Conservation (phyloP, 805 yeast genomes). For the Starmerella bacillaris region DNA sequence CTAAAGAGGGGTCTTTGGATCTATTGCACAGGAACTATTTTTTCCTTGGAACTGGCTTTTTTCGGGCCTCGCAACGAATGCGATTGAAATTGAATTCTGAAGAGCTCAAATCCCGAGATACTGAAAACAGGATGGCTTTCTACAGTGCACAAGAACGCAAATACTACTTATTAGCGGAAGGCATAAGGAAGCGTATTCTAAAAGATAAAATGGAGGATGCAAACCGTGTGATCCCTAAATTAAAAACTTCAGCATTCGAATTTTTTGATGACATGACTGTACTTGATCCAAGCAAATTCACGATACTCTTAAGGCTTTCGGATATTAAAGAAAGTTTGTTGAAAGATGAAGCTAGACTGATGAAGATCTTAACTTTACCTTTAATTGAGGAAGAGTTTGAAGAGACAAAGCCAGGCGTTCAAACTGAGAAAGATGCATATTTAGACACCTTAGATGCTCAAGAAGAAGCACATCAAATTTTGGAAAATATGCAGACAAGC, state of each 20-base stretch:
- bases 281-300: background rate
- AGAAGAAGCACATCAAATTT: slow-evolving; percentile 33
- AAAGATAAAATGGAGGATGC: slow-evolving; percentile 25
- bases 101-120: slow-evolving; percentile 5
- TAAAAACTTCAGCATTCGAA: background rate
- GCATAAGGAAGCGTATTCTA: slow-evolving; percentile 35
- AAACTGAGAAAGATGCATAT: slow-evolving; percentile 62
- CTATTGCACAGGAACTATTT: slow-evolving; percentile 57
- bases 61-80: slow-evolving; percentile 20
- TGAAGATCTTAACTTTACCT: background rate
- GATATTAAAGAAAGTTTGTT: too few species aligned
- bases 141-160: slow-evolving; percentile 32
- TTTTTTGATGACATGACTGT: background rate
- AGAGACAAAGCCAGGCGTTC: slow-evolving; percentile 17
- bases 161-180: slow-evolving; percentile 45
- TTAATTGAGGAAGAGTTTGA: background rate
- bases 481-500: slow-evolving; percentile 22
- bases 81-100: slow-evolving; percentile 7
- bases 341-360: background rate
- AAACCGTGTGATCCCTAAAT: slow-evolving; percentile 3
- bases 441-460: slow-evolving; percentile 56
- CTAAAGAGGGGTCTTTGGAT: slow-evolving; percentile 5
- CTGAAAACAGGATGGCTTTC: slow-evolving; percentile 10
- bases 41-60: slow-evolving; percentile 29
- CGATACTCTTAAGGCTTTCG: background rate